phyloP scores from a whole-genome alignment of 148 eudicot genomes.

The Beta vulgaris region DNA sequence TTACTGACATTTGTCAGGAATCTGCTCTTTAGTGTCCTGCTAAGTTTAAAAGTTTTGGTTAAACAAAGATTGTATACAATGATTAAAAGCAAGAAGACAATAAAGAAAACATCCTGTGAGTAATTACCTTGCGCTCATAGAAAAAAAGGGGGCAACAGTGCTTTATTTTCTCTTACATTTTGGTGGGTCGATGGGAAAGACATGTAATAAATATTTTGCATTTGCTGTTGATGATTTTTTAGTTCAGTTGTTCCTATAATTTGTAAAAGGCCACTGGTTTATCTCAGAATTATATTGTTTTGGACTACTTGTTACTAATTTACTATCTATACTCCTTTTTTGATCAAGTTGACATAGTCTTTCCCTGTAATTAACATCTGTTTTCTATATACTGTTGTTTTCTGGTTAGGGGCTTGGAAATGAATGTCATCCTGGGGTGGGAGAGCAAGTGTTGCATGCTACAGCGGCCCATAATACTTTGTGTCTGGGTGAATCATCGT shows the following conservation, averaged over 20 bases:
- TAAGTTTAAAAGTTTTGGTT: too few species aligned
- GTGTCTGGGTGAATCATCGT: constrained; percentile 23
- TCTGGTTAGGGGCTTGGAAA: constrained; percentile 25
- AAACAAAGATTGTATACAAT: too few species aligned
- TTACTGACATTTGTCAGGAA: background rate
- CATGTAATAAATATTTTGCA: background rate
- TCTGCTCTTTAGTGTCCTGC: background rate
- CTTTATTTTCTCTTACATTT: background rate
- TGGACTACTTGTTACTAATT: background rate
- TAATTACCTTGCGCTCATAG: background rate
- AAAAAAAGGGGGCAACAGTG: background rate
- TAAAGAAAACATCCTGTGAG: too few species aligned
- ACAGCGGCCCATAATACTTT: constrained; percentile 10
- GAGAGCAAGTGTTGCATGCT: constrained; percentile 20
- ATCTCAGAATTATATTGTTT: background rate
- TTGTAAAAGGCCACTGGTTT: background rate
- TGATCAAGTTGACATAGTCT: background rate
- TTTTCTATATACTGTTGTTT: background rate
- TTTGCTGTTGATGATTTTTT: background rate
- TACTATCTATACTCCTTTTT: background rate
- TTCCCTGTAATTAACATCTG: background rate
- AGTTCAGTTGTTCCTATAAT: background rate
- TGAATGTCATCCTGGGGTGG: constrained; percentile 17
- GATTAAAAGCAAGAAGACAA: too few species aligned
- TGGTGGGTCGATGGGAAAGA: background rate